Conservation (phyloP, 305 asterid genomes). For the Rubia balearica region DNA sequence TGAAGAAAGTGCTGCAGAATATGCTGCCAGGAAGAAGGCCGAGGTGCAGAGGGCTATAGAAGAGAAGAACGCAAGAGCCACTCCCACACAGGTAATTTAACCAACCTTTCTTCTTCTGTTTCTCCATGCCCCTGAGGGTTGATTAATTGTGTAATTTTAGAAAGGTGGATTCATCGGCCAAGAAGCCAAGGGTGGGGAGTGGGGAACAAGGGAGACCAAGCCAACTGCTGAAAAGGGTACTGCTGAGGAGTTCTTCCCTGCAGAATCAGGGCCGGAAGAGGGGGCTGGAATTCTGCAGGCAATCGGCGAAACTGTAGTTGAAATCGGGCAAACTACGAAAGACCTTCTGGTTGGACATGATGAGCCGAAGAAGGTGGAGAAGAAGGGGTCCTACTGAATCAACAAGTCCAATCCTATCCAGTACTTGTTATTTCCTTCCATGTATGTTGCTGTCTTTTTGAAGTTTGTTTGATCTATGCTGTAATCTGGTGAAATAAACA, state of each 20-base stretch:
- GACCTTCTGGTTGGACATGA: conserved; percentile 40
- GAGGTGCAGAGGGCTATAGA: conserved; percentile 41
- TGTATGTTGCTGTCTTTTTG: neutral
- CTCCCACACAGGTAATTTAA: conserved; percentile 25
- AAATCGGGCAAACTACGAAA: conserved; percentile 65
- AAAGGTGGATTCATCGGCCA: conserved; percentile 9
- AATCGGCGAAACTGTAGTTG: conserved; percentile 80
- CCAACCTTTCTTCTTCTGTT: neutral
- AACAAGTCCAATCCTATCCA: neutral
- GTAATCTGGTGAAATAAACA: neutral
- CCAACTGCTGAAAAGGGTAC: neutral
- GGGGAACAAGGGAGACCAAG: neutral
- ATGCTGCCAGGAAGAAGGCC: conserved; percentile 56
- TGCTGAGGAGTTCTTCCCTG: conserved; percentile 2
- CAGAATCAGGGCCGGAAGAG: conserved; percentile 1
- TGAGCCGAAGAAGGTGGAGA: conserved; percentile 3
- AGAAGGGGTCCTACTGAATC: neutral
- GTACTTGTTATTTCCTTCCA: neutral
- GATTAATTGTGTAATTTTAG: neutral
- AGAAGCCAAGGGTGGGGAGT: neutral
- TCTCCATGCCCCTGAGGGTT: neutral
- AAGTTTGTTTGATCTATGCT: neutral
- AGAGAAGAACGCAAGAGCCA: conserved; percentile 24
- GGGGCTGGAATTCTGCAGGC: conserved; percentile 50
- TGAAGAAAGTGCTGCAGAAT: conserved; percentile 60